Conservation (phyloP, 106 monocot species). For the Iris macrosiphon region DNA sequence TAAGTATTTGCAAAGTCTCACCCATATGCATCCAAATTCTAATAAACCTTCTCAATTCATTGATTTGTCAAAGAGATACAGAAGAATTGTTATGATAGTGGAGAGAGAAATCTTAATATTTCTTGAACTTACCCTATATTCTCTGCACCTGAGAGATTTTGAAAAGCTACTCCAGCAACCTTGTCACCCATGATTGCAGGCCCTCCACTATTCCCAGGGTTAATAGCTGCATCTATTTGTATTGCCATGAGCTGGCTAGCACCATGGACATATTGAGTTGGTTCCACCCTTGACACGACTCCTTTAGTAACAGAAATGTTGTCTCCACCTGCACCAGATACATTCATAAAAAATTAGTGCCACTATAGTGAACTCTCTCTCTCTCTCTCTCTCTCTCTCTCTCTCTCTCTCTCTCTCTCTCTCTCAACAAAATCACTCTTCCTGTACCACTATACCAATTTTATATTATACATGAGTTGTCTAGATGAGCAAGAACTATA, state of each 20-base stretch:
- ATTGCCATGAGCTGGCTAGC: conserved; percentile 98
- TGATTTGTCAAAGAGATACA: no score
- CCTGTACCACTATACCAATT: no score
- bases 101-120: not conserved
- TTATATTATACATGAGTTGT: no score
- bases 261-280: conserved; percentile 97
- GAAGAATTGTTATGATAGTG: not conserved
- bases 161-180: conserved; percentile 99
- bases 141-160: conserved; percentile 97
- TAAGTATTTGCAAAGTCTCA: no score
- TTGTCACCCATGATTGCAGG: conserved; percentile 98
- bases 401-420: no score
- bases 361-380: no score
- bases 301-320: conserved; percentile 99
- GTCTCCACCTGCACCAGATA: conserved; percentile 80
- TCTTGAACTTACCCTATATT: conserved; percentile 89
- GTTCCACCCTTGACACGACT: conserved; percentile 97
- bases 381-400: no score
- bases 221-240: conserved; percentile 99
- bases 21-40: no score
- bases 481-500: no score
- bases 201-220: conserved; percentile 97
- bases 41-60: no score
- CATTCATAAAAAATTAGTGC: no score
- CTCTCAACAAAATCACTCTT: no score